Base-by-base conservation (phyloP, 768 basidiomycete species). In the Amanita molliuscula region DNA sequence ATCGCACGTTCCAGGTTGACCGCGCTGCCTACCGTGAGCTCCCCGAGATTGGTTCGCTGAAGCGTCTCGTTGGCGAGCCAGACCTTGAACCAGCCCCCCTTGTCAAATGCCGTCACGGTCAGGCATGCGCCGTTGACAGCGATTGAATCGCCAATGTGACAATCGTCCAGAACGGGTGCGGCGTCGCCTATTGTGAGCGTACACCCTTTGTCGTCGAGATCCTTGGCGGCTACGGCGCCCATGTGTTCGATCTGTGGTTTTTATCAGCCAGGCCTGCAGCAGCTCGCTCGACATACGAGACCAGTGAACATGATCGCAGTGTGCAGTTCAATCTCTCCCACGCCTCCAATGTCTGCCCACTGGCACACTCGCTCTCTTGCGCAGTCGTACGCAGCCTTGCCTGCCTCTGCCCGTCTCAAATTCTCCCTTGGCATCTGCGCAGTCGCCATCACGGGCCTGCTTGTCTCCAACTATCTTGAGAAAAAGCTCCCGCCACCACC, bases 51-150 rank as follows among this genome's bases (percentile, higher is more conserved):
- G 2, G 94, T 97, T 64, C 91, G 73, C 47, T 79, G 75, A 52
- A 99, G 68, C 11, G 96, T 98, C 72, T 99, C 96, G 57, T 95
- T 94, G 40, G 95, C 94, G 43, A 99, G 70, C 76, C 93, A 95
- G 42, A 97, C 90, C 60, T 79, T 88, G 73, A 99, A 98, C 77
- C 79, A 86, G 4, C 89, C 89, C 2, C 75, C 58, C 36, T 72
- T 65, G 59, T 86, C 75, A 59, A 95, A 97, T 58, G 79, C 81
- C 1, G 84, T 93, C 38, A 95, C 95, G 0, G 96, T 98, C 61
- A 99, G 63, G 62, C 96, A 98, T 38, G 76, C 77, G 15, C 90
- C 88, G 53, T 89, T 87, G 55, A 92, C 84, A 36, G 88, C 86
- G 48, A 95, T 98, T 21, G 91, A 94, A 71, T 98, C 96, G 2